Evolutionary conservation across 2,329 filamentous ascomycete genomes (phyloP).

Genomic region (Akanthomyces dipterigenus): DNA sequence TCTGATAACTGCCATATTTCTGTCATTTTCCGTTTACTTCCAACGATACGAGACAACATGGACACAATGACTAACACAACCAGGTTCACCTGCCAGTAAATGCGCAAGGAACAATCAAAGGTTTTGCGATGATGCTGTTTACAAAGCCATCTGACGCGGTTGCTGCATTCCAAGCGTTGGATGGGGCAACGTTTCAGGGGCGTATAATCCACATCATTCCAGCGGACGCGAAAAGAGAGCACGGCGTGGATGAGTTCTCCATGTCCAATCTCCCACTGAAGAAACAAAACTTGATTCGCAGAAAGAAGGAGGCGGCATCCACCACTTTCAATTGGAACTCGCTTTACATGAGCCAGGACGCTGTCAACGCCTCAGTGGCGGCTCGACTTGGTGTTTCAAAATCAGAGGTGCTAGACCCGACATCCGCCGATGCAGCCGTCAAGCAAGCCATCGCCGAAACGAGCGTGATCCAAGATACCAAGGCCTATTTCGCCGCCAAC

Average conservation of each 20-base stretch:
- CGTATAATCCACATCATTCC: constrained; percentile 86
- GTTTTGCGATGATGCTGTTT: constrained; percentile 84
- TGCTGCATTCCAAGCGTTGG: constrained; percentile 69
- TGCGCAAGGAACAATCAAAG: constrained; percentile 69
- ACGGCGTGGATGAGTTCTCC: constrained; percentile 77
- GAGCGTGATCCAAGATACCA: constrained; percentile 91
- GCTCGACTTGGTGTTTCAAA: constrained; percentile 84
- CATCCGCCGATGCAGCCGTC: constrained; percentile 85
- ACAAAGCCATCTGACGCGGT: constrained; percentile 64
- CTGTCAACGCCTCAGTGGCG: constrained; percentile 85
- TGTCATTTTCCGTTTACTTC: constrained; percentile 17
- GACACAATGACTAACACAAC: constrained; percentile 22
- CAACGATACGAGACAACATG: constrained; percentile 13
- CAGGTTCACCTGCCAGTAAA: constrained; percentile 84
- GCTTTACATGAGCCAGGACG: constrained; percentile 97
- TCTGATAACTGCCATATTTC: constrained; percentile 51
- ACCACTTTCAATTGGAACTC: constrained; percentile 95
- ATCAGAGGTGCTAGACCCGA: constrained; percentile 88
- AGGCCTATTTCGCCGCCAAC: constrained; percentile 79
- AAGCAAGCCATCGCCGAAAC: constrained; percentile 97
- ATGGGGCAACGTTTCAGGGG: constrained; percentile 86
- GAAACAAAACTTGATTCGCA: constrained; percentile 85
- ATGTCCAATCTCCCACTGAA: constrained; percentile 89
- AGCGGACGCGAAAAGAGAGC: constrained; percentile 72
- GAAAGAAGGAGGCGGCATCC: constrained; percentile 71